Base-by-base conservation (phyloP, 2,329 filamentous ascomycete species). In the Corniculantispora saksenae region DNA sequence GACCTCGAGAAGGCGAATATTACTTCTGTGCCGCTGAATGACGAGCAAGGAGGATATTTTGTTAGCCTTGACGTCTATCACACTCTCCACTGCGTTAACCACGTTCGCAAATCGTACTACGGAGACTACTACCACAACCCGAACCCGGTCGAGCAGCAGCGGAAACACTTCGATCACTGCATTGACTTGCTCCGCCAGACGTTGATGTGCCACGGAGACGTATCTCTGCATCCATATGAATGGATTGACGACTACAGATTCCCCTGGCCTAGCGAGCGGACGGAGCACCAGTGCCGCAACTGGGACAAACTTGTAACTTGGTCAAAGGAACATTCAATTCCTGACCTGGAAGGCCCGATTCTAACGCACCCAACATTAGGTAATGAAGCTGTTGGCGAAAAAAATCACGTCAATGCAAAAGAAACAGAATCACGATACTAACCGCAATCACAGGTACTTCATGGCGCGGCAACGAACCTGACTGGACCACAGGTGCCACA, bases 161-260 rank as follows among this genome's bases (percentile, higher is more conserved):
- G 53, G 1, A 57, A 65, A 43, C 66, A 67, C 57, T 64, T 66
- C 56, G 67, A 69, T 35, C 66, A 69, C 56, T 69, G 66, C 53
- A 66, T 68, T 25, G 66, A 69, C 23, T 38, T 67, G 15, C 64
- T 69, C 29, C 66, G 67, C 12, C 67, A 69, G 27, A 63, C 66
- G 13, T 47, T 69, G 23, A 69, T 69, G 66, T 69, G 67, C 25
- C 66, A 69, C 29, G 62, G 65, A 3, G 67, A 68, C 55, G 45
- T 67, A 4, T 58, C 65, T 2, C 19, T 63, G 45, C 64, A 66
- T 38, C 58, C 66, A 38, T 66, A 64, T 50, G 57, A 62, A 8
- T 67, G 65, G 64, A 67, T 66, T 15, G 62, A 64, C 17, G 64
- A 63, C 4, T 64, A 66, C 19, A 27, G 64, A 23, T 61, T 62